These are phyloP conservation scores for Acanthochlamys bracteata DNA, from an alignment of 106 monocot species.

Conservation along the genomic window DNA sequence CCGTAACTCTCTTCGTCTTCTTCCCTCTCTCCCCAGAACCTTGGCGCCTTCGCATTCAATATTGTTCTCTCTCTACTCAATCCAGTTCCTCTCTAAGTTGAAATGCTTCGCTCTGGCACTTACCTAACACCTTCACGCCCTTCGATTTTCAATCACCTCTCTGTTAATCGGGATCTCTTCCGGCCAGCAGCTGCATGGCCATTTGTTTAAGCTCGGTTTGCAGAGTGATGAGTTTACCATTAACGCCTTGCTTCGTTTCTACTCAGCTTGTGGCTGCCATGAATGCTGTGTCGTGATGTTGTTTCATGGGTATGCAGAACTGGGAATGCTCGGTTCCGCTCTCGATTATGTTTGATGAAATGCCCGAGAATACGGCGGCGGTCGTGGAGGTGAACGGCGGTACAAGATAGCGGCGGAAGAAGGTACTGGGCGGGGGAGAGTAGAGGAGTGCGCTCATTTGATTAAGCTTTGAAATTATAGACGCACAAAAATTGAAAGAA, in stretches of 20 bases:
- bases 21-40: conserved; percentile 24
- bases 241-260: conserved; percentile 50
- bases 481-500: too few species aligned
- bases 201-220: conserved; percentile 59
- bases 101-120: conserved; percentile 20
- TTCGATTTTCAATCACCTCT: conserved; percentile 29
- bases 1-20: conserved; percentile 38
- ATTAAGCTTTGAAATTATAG: too few species aligned
- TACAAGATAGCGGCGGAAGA: too few species aligned
- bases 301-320: conserved; percentile 44
- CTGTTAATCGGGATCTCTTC: conserved; percentile 2
- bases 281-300: conserved; percentile 17
- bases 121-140: conserved; percentile 72
- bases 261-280: conserved; percentile 22
- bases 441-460: too few species aligned
- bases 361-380: conserved; percentile 47
- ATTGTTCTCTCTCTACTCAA: conserved; percentile 30
- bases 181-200: conserved; percentile 57
- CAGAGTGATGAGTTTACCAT: conserved; percentile 20
- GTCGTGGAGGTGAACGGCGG: conserved; percentile 29
- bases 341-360: conserved; percentile 43
- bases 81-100: conserved; percentile 25
- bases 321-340: conserved; percentile 39
- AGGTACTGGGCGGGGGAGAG: too few species aligned
- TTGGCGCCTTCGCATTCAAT: conserved; percentile 61